Evolutionary conservation across 2,329 filamentous ascomycete species (phyloP).

Genomic region (Rutstroemia sp.): DNA sequence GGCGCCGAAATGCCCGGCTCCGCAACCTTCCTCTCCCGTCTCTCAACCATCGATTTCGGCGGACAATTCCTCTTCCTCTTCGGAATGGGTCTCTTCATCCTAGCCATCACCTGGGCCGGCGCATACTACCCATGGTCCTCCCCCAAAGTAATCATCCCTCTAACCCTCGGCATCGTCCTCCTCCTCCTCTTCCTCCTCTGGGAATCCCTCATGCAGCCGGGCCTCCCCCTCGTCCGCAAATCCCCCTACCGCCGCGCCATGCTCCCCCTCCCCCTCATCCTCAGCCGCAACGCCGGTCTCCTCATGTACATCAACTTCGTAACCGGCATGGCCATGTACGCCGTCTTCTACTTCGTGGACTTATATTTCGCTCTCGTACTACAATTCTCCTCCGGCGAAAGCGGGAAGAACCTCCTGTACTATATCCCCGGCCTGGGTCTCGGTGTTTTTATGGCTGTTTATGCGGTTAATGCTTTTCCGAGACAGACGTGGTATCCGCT

Average conservation of each 20-base stretch:
- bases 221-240: slow-evolving; percentile 36
- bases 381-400: slow-evolving; percentile 40
- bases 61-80: slow-evolving; percentile 47
- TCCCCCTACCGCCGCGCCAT: slow-evolving; percentile 52
- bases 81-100: slow-evolving; percentile 32
- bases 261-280: slow-evolving; percentile 54
- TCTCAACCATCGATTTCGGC: slow-evolving; percentile 48
- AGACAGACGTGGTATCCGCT: slow-evolving; percentile 54
- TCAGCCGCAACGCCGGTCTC: slow-evolving; percentile 50
- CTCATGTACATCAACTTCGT: slow-evolving; percentile 55
- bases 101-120: slow-evolving; percentile 39
- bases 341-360: slow-evolving; percentile 60
- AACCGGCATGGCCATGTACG: slow-evolving; percentile 42
- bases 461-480: slow-evolving; percentile 53
- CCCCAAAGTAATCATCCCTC: slow-evolving; percentile 32
- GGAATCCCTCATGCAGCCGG: slow-evolving; percentile 39
- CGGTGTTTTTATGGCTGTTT: slow-evolving; percentile 51
- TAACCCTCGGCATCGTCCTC: slow-evolving; percentile 33
- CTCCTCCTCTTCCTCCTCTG: slow-evolving; percentile 35
- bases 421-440: slow-evolving; percentile 57
- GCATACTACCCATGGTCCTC: slow-evolving; percentile 35
- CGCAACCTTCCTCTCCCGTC: slow-evolving; percentile 30
- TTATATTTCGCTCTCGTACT: slow-evolving; percentile 60
- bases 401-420: slow-evolving; percentile 52
- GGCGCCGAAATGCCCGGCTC: slow-evolving; percentile 29